Base-by-base conservation (phyloP, 1,139 yeast genomes). In the Kodamaea anthophila region DNA sequence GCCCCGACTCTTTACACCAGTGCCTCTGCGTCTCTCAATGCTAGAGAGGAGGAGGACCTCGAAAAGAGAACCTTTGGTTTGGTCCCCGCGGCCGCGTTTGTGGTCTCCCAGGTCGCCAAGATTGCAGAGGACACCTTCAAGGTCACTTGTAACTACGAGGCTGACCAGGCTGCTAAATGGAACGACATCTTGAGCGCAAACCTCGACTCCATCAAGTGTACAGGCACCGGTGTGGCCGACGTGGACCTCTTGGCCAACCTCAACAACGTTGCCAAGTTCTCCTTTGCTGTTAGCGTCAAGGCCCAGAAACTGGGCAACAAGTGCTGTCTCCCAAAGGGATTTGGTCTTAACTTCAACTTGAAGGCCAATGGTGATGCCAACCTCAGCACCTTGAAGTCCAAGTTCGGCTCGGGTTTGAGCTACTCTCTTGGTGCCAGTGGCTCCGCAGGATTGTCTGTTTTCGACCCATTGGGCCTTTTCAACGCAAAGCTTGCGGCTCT, bases 41-140 rank as follows among this genome's bases (percentile, higher is more conserved):
- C 24, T 28, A 34, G 32, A 11, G 51, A 44, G 21, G 56, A 48
- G 6, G 60, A 49, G 8, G 50, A 42, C 3, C 44, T 9, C 55
- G 51, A 10, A 51, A 49, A 9, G 55, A 52, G 26, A 57, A 47
- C 7, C 9, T 40, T 36, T 14, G 26, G 28, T 15, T 34, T 42
- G 15, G 46, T 38, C 7, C 55, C 55, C 13, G 37, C 42, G 33
- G 55, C 53, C 28, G 53, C 49, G 14, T 35, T 49, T 29, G 52
- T 42, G 8, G 42, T 51, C 13, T 42, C 53, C 26, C 46, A 44
- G 26, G 53, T 46, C 14, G 40, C 38, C 24, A 40, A 34, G 24
- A 39, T 43, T 15, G 4, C 15, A 12, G 46, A 30, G 14, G 44
- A 42, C 12, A 31, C 37, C 15, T 48, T 34, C 40, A 43, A 44